phyloP scores from a whole-genome alignment of 345 rosid genomes.

The Sapria himalayana region DNA sequence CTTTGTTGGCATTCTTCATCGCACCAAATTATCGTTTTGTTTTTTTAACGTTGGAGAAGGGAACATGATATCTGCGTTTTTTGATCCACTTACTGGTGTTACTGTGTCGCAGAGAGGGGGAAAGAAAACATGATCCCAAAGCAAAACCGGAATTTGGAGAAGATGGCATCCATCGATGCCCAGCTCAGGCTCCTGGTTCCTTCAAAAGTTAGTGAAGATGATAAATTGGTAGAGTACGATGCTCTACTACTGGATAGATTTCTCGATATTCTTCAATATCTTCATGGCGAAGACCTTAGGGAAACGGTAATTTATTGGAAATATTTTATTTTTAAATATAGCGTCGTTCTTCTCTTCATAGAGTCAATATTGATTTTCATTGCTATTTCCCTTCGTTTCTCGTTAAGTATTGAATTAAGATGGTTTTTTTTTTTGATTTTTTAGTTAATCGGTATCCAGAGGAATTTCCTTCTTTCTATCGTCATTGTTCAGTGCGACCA shows the following conservation, averaged over 20 bases:
- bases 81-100: background rate
- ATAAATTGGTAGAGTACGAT: constrained; percentile 83
- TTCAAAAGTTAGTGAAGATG: constrained; percentile 78
- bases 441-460: no score
- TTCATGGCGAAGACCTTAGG: constrained; percentile 87
- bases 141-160: constrained; percentile 41
- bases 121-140: background rate
- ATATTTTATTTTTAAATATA: no score
- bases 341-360: no score
- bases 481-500: no score
- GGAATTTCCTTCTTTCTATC: no score
- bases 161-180: constrained; percentile 88
- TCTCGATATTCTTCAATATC: constrained; percentile 84
- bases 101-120: constrained; percentile 10
- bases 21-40: constrained; percentile 2
- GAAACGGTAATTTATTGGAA: constrained; percentile 38
- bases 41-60: background rate
- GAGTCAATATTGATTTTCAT: background rate
- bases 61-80: background rate
- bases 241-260: constrained; percentile 89
- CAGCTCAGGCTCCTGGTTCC: constrained; percentile 79
- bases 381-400: no score
- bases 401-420: no score
- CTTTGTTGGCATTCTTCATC: no score
- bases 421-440: no score